These are phyloP conservation scores for Cornus kousa DNA, from an alignment of 148 eudicot genomes.

Conservation along the genomic window DNA sequence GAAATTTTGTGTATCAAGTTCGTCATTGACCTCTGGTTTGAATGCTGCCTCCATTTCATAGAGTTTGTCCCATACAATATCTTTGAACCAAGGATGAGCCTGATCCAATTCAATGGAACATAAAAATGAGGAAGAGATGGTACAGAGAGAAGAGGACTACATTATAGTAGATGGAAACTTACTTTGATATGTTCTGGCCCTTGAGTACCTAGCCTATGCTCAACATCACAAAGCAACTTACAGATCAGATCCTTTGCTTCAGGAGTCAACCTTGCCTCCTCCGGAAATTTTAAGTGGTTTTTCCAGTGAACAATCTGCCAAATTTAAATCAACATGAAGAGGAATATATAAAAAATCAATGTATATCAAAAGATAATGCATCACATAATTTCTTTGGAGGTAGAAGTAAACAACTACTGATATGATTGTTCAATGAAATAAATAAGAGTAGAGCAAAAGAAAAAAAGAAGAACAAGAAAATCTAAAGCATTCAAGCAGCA, in stretches of 20 bases:
- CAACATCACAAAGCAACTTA: constrained; percentile 55
- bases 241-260: constrained; percentile 62
- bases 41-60: constrained; percentile 59
- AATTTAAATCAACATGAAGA: not conserved
- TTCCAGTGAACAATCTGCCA: constrained; percentile 67
- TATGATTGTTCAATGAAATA: not conserved
- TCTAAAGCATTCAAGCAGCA: no score
- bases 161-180: not conserved
- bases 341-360: constrained; percentile 1
- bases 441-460: not conserved
- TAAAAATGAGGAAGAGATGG: constrained; percentile 1
- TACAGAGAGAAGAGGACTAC: not conserved
- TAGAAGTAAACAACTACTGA: not conserved
- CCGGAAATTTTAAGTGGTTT: constrained; percentile 53
- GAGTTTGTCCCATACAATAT: constrained; percentile 42
- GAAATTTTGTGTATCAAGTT: constrained; percentile 58
- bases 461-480: not conserved
- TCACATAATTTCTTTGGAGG: not conserved
- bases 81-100: constrained; percentile 67
- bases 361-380: not conserved
- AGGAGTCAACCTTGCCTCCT: constrained; percentile 40
- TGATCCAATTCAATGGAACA: constrained; percentile 17
- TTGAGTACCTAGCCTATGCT: constrained; percentile 49
- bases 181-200: constrained; percentile 61
- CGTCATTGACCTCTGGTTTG: constrained; percentile 51